Conservation (phyloP, 495 filamentous ascomycete genomes). For the Neurospora sublineolata region DNA sequence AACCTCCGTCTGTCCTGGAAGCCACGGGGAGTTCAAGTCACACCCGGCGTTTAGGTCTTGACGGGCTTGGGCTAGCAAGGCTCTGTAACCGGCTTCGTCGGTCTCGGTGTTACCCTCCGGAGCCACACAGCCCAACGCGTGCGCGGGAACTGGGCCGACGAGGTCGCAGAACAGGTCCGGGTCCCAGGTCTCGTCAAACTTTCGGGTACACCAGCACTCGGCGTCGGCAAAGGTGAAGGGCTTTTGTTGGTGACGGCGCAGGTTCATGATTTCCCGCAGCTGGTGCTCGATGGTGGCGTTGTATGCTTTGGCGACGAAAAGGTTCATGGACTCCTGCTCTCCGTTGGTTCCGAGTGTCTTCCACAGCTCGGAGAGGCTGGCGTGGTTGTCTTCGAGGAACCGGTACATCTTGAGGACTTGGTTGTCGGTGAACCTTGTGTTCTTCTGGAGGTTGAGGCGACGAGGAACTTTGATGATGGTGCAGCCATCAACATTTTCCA, state of each 20-base stretch:
- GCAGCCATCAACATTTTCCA: neutral
- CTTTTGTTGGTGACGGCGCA: neutral
- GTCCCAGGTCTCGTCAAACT: neutral
- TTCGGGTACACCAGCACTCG: neutral
- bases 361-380: neutral
- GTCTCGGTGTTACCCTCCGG: neutral
- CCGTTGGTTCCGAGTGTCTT: neutral
- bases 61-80: neutral
- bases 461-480: neutral
- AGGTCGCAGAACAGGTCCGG: neutral
- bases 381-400: neutral
- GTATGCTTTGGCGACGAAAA: neutral
- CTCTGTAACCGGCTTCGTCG: neutral
- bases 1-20: neutral
- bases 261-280: neutral
- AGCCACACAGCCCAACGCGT: neutral
- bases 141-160: neutral
- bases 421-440: neutral
- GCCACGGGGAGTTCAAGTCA: neutral
- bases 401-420: neutral
- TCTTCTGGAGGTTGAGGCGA: neutral
- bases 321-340: neutral
- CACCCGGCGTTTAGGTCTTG: neutral
- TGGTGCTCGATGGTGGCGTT: neutral
- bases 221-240: neutral